Evolutionary conservation across 306 rosid genomes (phyloP), one percentile per base, ranked within the genome.

Genomic region (Pterocarpus macrocarpus): DNA sequence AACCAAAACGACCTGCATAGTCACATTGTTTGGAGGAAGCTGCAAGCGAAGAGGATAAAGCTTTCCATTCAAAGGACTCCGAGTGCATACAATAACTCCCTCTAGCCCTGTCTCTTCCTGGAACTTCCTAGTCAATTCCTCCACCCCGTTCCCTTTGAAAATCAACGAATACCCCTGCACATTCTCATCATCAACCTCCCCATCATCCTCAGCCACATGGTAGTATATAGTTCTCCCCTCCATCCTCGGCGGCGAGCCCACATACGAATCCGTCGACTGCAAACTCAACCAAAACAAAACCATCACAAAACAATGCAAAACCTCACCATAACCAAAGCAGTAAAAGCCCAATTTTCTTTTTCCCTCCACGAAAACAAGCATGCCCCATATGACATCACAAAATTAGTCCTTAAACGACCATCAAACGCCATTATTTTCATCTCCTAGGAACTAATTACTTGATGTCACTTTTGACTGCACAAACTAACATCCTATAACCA

Each of bases 1-100:
- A 75, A 95, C 90, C 69, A 94, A 85, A 36, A 93, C 75, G 62
- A 95, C 92, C 35, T 90, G 96, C 96, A 95, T 91, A 2, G 85
- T 88, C 1, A 90, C 91, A 82, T 88, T 95, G 88, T 95, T 93
- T 2, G 99, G 99, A 86, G 99, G 99, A 76, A 95, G 97, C 88
- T 93, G 97, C 87, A 95, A 85, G 13, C 96, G 93, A 87, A 95
- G 98, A 39, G 99, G 99, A 76, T 68, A 86, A 3, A 95, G 92
- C 84, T 91, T 90, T 17, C 92, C 93, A 84, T 95, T 91, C 89
- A 95, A 84, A 78, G 97, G 99, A 81, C 90, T 95, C 5, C 97
- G 89, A 82, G 83, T 74, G 32, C 99, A 95, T 62, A 95, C 97
- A 52, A 93, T 81, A 49, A 93, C 82, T 5, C 88, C 98, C 14